A percentile compares a stretch with the other conserved stretches of the same genome.
These are phyloP conservation scores for Teunomyces funiuensis DNA, from an alignment of 805 yeast genomes.

Conservation along the genomic window DNA sequence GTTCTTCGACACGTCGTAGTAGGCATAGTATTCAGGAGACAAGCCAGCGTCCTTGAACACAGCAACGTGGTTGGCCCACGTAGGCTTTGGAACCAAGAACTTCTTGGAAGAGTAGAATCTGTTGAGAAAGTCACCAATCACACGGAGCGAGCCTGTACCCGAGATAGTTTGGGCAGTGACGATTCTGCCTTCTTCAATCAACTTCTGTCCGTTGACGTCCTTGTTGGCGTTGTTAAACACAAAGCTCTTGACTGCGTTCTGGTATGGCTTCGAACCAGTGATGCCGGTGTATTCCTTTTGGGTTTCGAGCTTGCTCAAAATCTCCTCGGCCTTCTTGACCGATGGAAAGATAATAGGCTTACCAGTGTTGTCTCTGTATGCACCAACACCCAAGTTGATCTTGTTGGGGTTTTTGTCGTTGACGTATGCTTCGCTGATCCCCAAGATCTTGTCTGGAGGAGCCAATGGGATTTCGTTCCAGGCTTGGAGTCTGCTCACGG, in stretches of 20 bases:
- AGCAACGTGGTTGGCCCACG: slow-evolving; percentile 93
- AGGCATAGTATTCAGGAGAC: slow-evolving; percentile 59
- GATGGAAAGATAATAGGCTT: slow-evolving; percentile 86
- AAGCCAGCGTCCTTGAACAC: slow-evolving; percentile 77
- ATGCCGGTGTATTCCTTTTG: slow-evolving; percentile 89
- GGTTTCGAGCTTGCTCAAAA: slow-evolving; percentile 46
- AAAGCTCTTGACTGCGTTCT: slow-evolving; percentile 63
- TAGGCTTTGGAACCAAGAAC: slow-evolving; percentile 78
- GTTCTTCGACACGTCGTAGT: slow-evolving; percentile 64
- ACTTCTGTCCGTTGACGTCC: slow-evolving; percentile 54
- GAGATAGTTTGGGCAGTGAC: slow-evolving; percentile 87
- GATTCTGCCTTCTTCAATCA: slow-evolving; percentile 61
- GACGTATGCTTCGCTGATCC: slow-evolving; percentile 73
- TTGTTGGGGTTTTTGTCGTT: slow-evolving; percentile 60
- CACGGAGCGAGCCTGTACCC: slow-evolving; percentile 93
- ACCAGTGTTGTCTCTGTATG: slow-evolving; percentile 89
- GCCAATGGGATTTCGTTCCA: slow-evolving; percentile 43
- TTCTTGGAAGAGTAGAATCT: slow-evolving; percentile 55
- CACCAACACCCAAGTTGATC: slow-evolving; percentile 78
- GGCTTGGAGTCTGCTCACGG: slow-evolving; percentile 8
- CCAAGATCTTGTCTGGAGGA: slow-evolving; percentile 86
- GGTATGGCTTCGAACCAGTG: slow-evolving; percentile 71
- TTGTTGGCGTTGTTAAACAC: slow-evolving; percentile 61
- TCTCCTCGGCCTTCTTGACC: slow-evolving; percentile 63
- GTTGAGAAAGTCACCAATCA: slow-evolving; percentile 74